phyloP scores from a whole-genome alignment of 176 grass and related monocot genomes.

The Tuctoria greenei region DNA sequence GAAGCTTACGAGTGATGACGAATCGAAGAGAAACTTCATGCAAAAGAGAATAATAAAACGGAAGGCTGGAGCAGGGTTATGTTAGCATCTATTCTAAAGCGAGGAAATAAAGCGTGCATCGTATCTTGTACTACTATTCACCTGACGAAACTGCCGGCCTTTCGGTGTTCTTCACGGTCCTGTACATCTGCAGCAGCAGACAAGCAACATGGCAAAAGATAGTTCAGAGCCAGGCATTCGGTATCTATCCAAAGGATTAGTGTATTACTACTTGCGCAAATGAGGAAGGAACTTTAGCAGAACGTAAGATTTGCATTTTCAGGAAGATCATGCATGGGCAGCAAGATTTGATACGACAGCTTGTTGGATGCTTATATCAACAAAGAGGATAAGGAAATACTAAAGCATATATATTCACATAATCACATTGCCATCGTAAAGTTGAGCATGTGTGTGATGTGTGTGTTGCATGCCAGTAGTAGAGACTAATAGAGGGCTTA shows the following conservation, averaged over 20 bases:
- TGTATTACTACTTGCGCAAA: constrained; percentile 5
- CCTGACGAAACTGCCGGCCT: constrained; percentile 70
- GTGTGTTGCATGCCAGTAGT: neutral
- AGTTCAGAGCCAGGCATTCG: neutral
- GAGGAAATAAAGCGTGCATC: constrained; percentile 17
- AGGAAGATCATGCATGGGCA: constrained; percentile 23
- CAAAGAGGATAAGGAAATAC: constrained; percentile 14
- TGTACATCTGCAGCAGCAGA: constrained; percentile 58
- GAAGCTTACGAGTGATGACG: neutral
- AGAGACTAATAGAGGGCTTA: neutral
- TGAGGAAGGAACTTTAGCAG: constrained; percentile 24
- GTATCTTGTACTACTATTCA: constrained; percentile 38
- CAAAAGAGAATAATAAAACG: constrained; percentile 35
- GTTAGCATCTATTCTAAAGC: constrained; percentile 44
- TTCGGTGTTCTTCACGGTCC: constrained; percentile 82
- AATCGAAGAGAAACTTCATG: neutral
- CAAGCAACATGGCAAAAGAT: constrained; percentile 27
- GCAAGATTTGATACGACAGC: constrained; percentile 47
- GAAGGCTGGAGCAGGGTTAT: constrained; percentile 30
- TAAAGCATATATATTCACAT: neutral
- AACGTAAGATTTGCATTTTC: constrained; percentile 42
- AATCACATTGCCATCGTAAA: constrained; percentile 36
- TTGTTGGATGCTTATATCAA: constrained; percentile 5
- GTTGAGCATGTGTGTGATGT: constrained; percentile 1
- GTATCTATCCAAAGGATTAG: neutral